A percentile compares a stretch with the other conserved stretches of the same genome.
Conservation (phyloP, 345 rosid species). For the Camelina sativa region DNA sequence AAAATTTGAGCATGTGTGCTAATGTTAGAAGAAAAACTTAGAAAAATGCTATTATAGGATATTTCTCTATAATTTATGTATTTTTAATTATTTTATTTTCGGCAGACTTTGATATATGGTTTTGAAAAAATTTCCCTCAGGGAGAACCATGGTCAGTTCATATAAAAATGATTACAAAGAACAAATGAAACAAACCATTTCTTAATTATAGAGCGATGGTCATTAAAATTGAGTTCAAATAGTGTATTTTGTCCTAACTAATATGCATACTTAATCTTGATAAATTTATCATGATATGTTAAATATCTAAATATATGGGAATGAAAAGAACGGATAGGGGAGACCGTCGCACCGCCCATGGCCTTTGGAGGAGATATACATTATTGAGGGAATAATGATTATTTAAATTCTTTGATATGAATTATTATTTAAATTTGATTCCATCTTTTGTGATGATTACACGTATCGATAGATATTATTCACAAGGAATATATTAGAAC, state of each 20-base stretch:
- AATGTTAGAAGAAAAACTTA: no score
- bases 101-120: no score
- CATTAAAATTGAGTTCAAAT: not conserved
- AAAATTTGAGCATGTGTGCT: no score
- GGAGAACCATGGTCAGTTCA: no score
- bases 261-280: not conserved
- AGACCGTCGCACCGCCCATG: conserved; percentile 31
- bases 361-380: not conserved
- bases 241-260: not conserved
- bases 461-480: not conserved
- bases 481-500: conserved; percentile 11
- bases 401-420: not conserved
- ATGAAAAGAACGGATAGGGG: not conserved
- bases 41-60: no score
- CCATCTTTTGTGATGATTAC: conserved; percentile 15
- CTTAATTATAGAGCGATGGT: not conserved
- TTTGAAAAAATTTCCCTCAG: no score
- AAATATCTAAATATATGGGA: not conserved
- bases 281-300: not conserved
- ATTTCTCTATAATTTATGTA: no score
- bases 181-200: not conserved
- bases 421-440: conserved; percentile 3
- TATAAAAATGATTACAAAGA: no score
- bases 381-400: conserved; percentile 22
- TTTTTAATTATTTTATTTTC: no score